phyloP scores from a whole-genome alignment of 2,329 filamentous ascomycete species.

The Paraphoma chrysanthemicola region DNA sequence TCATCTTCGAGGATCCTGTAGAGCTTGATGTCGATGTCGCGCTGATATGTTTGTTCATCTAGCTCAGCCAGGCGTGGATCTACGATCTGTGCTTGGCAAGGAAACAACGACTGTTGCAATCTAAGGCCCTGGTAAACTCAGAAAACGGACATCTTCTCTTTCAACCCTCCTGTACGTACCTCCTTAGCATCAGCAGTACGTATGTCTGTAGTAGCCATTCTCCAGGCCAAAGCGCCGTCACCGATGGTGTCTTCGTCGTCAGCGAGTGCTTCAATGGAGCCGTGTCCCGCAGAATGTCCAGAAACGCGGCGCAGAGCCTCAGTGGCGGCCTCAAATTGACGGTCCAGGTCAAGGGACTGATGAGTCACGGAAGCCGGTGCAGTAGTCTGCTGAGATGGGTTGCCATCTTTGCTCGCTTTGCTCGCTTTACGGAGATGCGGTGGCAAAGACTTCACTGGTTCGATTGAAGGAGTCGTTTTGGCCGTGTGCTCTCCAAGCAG shows the following conservation, averaged over 20 bases:
- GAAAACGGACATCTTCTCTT: not conserved
- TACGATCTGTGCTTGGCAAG: not conserved
- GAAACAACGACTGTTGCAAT: not conserved
- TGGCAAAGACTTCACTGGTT: not conserved
- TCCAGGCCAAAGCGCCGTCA: not conserved
- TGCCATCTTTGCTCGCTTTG: no score
- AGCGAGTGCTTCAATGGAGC: not conserved
- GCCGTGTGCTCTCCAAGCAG: not conserved
- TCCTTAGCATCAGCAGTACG: not conserved
- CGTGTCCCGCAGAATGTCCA: not conserved
- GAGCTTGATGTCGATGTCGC: not conserved
- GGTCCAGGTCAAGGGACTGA: not conserved
- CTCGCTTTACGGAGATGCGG: conserved; percentile 2
- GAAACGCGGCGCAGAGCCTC: not conserved
- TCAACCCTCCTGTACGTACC: not conserved
- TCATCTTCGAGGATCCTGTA: conserved; percentile 17
- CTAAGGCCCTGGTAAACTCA: not conserved
- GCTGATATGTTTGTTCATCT: not conserved
- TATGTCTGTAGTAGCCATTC: not conserved
- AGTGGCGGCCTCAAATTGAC: not conserved
- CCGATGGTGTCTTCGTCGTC: not conserved
- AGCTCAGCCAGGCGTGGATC: not conserved
- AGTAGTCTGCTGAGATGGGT: no score
- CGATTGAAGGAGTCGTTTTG: not conserved
- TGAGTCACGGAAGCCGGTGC: no score